Evolutionary conservation across 345 rosid species (phyloP).

Genomic region (Durio zibethinus): DNA sequence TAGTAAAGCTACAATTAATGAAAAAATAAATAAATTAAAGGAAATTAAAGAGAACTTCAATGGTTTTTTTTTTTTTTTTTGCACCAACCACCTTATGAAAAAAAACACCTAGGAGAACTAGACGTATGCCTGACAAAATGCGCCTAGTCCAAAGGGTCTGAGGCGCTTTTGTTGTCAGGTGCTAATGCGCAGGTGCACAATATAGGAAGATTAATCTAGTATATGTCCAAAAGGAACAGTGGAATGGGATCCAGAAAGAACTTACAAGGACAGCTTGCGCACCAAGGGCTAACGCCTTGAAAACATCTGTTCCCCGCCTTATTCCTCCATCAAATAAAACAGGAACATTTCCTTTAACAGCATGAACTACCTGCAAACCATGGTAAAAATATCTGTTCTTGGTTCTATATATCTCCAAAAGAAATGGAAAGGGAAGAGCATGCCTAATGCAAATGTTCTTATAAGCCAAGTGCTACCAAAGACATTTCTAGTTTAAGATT

Average conservation of each 20-base stretch:
- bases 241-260: constrained; percentile 10
- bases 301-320: constrained; percentile 77
- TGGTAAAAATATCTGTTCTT: too few species aligned
- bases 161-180: too few species aligned
- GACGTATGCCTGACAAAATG: too few species aligned
- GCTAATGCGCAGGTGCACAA: background rate
- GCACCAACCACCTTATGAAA: too few species aligned
- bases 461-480: background rate
- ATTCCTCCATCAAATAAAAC: constrained; percentile 87
- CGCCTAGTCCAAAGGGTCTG: too few species aligned
- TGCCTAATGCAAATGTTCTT: background rate
- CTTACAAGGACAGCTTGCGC: constrained; percentile 87
- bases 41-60: too few species aligned
- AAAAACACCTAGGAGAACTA: too few species aligned
- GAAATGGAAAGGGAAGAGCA: background rate
- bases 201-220: background rate
- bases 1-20: too few species aligned
- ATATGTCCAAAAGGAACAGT: background rate
- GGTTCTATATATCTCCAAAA: background rate
- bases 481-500: background rate
- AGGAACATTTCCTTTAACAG: constrained; percentile 66
- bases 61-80: too few species aligned
- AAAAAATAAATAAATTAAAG: too few species aligned
- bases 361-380: constrained; percentile 59
- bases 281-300: constrained; percentile 90